These are phyloP conservation scores for Hibiscus syriacus DNA, from an alignment of 345 rosid species.

Conservation along the genomic window DNA sequence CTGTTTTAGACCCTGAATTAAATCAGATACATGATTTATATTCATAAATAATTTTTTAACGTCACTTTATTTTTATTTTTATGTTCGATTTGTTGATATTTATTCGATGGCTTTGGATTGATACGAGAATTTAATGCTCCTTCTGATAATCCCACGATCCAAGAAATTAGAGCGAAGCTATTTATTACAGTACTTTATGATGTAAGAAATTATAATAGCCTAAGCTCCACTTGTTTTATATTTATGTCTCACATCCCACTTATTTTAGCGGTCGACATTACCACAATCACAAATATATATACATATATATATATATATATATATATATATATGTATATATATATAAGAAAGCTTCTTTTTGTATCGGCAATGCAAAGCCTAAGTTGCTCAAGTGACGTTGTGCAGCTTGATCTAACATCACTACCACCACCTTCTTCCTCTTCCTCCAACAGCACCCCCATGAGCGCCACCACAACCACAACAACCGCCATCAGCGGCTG, in stretches of 20 bases:
- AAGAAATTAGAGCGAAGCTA: conserved; percentile 1
- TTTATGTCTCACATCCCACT: conserved; percentile 22
- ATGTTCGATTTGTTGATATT: too few relatives aligned
- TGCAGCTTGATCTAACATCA: conserved; percentile 39
- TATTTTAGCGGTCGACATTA: conserved; percentile 24
- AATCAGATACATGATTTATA: too few relatives aligned
- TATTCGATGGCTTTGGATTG: too few relatives aligned
- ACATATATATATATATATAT: neutral
- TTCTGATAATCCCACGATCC: conserved; percentile 8
- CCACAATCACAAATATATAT: neutral
- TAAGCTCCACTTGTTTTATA: neutral
- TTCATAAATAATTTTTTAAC: too few relatives aligned
- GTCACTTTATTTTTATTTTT: too few relatives aligned
- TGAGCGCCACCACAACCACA: conserved; percentile 17
- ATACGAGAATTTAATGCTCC: too few relatives aligned
- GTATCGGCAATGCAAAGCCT: conserved; percentile 62
- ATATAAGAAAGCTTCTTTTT: neutral
- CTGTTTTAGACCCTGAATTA: too few relatives aligned
- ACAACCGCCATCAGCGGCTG: conserved; percentile 17
- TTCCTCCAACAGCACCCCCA: conserved; percentile 18
- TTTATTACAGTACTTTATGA: conserved; percentile 34
- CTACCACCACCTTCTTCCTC: conserved; percentile 7
- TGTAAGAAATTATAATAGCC: conserved; percentile 38
- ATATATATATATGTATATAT: neutral
- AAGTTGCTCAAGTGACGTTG: conserved; percentile 41